A percentile compares a stretch with the other conserved stretches of the same genome.
phyloP scores from a whole-genome alignment of 352 stramenopile species.

The Pythium oligandrum region DNA sequence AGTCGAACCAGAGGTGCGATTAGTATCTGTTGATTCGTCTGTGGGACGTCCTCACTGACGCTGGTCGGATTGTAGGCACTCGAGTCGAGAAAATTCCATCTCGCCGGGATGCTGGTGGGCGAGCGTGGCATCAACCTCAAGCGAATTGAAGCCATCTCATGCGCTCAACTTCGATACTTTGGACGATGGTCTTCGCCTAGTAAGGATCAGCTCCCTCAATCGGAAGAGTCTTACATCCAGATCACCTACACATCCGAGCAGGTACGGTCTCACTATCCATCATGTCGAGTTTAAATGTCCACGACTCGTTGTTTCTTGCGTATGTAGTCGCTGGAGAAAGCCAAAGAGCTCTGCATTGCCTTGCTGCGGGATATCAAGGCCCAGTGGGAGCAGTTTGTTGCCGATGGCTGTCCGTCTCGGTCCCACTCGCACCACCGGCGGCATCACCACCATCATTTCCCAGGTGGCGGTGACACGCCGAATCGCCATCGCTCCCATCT shows the following conservation, averaged over 20 bases:
- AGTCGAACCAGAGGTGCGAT: conserved; percentile 20
- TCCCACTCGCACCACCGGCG: conserved; percentile 2
- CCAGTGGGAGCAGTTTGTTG: conserved; percentile 44
- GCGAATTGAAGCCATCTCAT: conserved; percentile 44
- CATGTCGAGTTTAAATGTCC: conserved; percentile 1
- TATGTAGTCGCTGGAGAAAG: conserved; percentile 25
- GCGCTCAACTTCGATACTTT: conserved; percentile 52
- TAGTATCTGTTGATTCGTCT: neutral
- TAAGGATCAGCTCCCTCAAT: conserved; percentile 11
- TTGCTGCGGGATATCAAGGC: conserved; percentile 48
- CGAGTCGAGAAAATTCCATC: conserved; percentile 55
- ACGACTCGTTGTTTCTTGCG: neutral
- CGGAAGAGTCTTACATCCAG: conserved; percentile 39
- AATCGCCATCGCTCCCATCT: conserved; percentile 6
- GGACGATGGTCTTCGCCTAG: conserved; percentile 28
- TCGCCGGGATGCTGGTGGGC: conserved; percentile 51
- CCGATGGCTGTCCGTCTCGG: conserved; percentile 5
- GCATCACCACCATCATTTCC: neutral
- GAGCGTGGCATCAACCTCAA: conserved; percentile 65
- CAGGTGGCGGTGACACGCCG: neutral
- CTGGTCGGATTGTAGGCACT: conserved; percentile 26
- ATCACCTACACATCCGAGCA: conserved; percentile 48
- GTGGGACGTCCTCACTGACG: neutral
- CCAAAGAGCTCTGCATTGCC: conserved; percentile 42
- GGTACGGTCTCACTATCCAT: conserved; percentile 16